Base-by-base conservation (phyloP, 108 stramenopile genomes). In the Cyclotella sp. region DNA sequence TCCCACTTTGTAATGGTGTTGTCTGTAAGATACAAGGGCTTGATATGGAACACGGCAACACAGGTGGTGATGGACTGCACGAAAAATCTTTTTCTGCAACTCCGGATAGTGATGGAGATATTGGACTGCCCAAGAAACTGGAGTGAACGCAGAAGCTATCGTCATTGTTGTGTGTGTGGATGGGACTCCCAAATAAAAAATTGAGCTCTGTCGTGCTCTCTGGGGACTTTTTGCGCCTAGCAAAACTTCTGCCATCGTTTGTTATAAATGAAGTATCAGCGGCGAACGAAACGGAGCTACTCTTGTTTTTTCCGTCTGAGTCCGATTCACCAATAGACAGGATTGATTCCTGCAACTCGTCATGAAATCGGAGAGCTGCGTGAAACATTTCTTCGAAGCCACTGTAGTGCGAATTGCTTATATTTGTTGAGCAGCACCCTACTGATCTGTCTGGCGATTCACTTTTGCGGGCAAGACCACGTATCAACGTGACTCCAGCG, bases 221-320 rank as follows among this genome's bases (percentile, higher is more conserved):
- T 19, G 39, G 40, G n/a, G 18, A 26, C 22, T 63, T 22, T n/a
- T 30, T 49, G 26, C 46, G n/a, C 18, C 46, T 64, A 12, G 74
- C 55, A 15, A 24, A 19, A 21, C 70, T 24, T 41, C 53, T 13
- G 49, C 39, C 70, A 29, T 55, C 52, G 15, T 24, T 53, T 16
- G 52, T 74, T 1, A 29, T 62, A 64, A 78, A 78, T 16, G 77
- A 78, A 34, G 69, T 70, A 70, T 74, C 73, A 22, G 63, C 77
- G 14, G 77, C 77, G 70, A 78, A 78, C 29, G 77, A 78, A 3
- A 71, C 70, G 30, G 71, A 79, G 44, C 64, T 49, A 24, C 71
- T 79, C 42, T 72, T 79, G 16, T 69, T 49, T 27, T 55, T 55
- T 26, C n/a, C 34, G 34, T 34, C 34, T 34, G 34, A 34, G 34